phyloP scores from a whole-genome alignment of 2,329 filamentous ascomycete species.

The Gnomoniopsis smithogilvyi region DNA sequence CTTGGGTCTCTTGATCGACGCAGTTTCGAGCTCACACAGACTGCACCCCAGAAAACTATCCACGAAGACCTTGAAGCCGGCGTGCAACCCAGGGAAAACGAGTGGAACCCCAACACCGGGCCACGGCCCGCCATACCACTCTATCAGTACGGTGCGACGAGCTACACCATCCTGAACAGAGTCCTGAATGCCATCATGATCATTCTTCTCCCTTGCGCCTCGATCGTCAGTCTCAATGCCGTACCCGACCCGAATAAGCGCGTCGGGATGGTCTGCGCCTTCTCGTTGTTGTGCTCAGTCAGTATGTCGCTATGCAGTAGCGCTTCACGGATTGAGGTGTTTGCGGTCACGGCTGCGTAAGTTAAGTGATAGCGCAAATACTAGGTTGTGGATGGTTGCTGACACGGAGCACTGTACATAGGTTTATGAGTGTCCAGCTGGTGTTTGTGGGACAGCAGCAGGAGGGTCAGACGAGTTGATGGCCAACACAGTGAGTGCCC shows the following conservation, averaged over 20 bases:
- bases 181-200: slow-evolving; percentile 21
- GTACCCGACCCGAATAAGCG: slow-evolving; percentile 17
- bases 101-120: background rate
- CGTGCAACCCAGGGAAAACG: background rate
- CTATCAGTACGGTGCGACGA: slow-evolving; percentile 6
- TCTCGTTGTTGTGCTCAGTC: slow-evolving; percentile 25
- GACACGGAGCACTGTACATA: background rate
- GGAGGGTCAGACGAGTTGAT: background rate
- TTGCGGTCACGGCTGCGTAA: slow-evolving; percentile 27
- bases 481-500: no score
- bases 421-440: slow-evolving; percentile 19
- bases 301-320: slow-evolving; percentile 25
- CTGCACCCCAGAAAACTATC: background rate
- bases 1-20: no score
- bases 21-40: no score
- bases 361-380: background rate
- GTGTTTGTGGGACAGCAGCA: slow-evolving; percentile 1
- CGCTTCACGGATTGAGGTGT: slow-evolving; percentile 26
- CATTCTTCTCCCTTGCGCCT: slow-evolving; percentile 20
- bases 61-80: background rate
- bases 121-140: slow-evolving; percentile 3
- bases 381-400: background rate
- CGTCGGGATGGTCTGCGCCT: slow-evolving; percentile 24
- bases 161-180: slow-evolving; percentile 2
- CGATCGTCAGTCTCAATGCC: slow-evolving; percentile 22